Conservation (phyloP, 768 basidiomycete genomes). For the Fomitopsis serialis region DNA sequence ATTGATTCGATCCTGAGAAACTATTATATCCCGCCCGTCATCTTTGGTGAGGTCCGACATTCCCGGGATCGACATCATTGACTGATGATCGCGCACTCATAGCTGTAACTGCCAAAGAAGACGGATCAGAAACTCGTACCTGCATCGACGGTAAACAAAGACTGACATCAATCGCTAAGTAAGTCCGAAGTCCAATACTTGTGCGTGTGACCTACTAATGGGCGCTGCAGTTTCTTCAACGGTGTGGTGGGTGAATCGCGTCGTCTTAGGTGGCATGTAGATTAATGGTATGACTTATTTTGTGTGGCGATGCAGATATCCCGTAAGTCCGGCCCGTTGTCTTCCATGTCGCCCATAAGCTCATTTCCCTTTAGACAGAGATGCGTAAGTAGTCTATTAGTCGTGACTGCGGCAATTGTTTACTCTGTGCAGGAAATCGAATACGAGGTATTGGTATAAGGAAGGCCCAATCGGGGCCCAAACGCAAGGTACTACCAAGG, state of each 20-base stretch:
- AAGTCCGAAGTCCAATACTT: neutral
- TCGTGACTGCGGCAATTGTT: neutral
- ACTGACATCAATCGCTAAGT: slow-evolving; percentile 61
- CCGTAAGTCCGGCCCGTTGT: slow-evolving; percentile 7
- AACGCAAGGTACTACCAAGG: slow-evolving; percentile 37
- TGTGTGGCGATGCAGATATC: slow-evolving; percentile 28
- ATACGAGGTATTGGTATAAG: slow-evolving; percentile 50
- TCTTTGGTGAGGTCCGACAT: slow-evolving; percentile 46
- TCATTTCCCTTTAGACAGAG: slow-evolving; percentile 8
- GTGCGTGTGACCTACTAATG: too few species aligned
- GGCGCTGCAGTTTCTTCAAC: slow-evolving; percentile 37
- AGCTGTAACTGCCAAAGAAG: slow-evolving; percentile 33
- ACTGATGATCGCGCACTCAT: slow-evolving; percentile 15
- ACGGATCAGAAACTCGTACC: slow-evolving; percentile 39
- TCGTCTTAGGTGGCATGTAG: neutral
- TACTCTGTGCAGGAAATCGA: slow-evolving; percentile 25
- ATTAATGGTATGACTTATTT: too few species aligned
- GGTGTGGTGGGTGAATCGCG: slow-evolving; percentile 41
- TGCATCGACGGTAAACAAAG: slow-evolving; percentile 77
- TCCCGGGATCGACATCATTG: neutral
- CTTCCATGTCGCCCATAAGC: neutral
- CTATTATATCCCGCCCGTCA: slow-evolving; percentile 62
- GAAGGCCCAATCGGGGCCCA: slow-evolving; percentile 11
- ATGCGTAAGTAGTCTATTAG: slow-evolving; percentile 5
- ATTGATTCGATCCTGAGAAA: slow-evolving; percentile 63